A percentile compares a stretch with the other conserved stretches of the same genome.
Conservation (phyloP, 371 early-diverging fungal genomes). For the Apophysomyces trapeziformis region DNA sequence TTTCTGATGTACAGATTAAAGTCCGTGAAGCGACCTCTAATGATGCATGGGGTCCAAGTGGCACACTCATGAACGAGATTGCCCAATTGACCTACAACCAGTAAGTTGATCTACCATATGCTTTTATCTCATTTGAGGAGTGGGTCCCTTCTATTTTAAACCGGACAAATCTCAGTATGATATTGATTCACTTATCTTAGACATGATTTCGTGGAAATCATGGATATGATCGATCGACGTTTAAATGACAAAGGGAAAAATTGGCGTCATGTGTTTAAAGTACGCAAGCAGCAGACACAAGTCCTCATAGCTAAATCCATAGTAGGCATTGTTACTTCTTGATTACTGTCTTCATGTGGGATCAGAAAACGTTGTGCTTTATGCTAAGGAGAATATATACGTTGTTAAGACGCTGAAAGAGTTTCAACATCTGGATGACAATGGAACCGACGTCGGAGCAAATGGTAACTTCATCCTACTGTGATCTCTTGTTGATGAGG, state of each 20-base stretch:
- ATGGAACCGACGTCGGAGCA: slow-evolving; percentile 88
- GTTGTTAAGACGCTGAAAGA: slow-evolving; percentile 95
- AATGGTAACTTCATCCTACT: slow-evolving; percentile 62
- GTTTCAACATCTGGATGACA: slow-evolving; percentile 94
- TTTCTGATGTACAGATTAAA: slow-evolving; percentile 94
- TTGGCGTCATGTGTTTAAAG: slow-evolving; percentile 99
- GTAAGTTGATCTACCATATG: slow-evolving; percentile 56
- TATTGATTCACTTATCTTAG: slow-evolving; percentile 47
- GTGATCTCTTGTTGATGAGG: slow-evolving; percentile 1
- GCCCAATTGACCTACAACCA: slow-evolving; percentile 85
- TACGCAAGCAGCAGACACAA: slow-evolving; percentile 28
- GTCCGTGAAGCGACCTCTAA: slow-evolving; percentile 95
- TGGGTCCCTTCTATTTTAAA: slow-evolving; percentile 9
- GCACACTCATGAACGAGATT: slow-evolving; percentile 87
- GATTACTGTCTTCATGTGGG: slow-evolving; percentile 84
- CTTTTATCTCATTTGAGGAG: slow-evolving; percentile 12
- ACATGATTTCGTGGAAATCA: slow-evolving; percentile 90
- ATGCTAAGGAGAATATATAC: slow-evolving; percentile 89
- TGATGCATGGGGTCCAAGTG: slow-evolving; percentile 88
- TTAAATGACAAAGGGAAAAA: slow-evolving; percentile 96
- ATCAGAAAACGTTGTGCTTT: slow-evolving; percentile 86
- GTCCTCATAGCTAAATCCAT: slow-evolving; percentile 4
- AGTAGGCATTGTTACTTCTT: slow-evolving; percentile 59
- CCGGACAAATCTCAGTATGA: slow-evolving; percentile 3
- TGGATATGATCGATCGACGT: slow-evolving; percentile 97